These are phyloP conservation scores for Penicillium italicum DNA, from an alignment of 2,329 filamentous ascomycete genomes.

Conservation along the genomic window DNA sequence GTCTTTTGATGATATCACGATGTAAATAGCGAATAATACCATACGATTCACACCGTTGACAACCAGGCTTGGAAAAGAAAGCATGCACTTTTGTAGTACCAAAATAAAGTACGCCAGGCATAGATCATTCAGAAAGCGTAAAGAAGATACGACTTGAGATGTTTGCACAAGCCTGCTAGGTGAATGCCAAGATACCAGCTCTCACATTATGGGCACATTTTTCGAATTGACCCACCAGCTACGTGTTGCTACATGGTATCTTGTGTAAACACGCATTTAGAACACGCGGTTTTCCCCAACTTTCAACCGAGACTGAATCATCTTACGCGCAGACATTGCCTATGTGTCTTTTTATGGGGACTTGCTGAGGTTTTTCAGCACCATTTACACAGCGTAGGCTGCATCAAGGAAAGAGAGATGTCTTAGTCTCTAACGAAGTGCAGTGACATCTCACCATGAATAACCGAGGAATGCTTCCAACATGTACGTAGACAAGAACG, in stretches of 20 bases:
- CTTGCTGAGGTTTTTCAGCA: not conserved
- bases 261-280: not conserved
- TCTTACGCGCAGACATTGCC: not conserved
- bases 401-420: not conserved
- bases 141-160: not conserved
- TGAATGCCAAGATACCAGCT: not conserved
- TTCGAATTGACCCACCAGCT: not conserved
- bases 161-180: not conserved
- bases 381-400: not conserved
- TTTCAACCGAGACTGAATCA: not conserved
- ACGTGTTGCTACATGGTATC: not conserved
- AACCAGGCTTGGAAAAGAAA: not conserved
- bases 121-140: not conserved
- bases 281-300: no score
- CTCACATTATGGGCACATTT: no score
- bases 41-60: not conserved
- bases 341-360: not conserved
- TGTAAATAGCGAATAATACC: slow-evolving; percentile 7
- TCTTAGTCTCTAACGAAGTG: no score
- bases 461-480: no score
- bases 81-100: no score
- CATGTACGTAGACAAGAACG: no score
- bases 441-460: no score
- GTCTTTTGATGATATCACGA: not conserved
- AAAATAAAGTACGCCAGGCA: not conserved